Base-by-base conservation (phyloP, 2,329 filamentous ascomycete species). In the Rhinocladiella similis region DNA sequence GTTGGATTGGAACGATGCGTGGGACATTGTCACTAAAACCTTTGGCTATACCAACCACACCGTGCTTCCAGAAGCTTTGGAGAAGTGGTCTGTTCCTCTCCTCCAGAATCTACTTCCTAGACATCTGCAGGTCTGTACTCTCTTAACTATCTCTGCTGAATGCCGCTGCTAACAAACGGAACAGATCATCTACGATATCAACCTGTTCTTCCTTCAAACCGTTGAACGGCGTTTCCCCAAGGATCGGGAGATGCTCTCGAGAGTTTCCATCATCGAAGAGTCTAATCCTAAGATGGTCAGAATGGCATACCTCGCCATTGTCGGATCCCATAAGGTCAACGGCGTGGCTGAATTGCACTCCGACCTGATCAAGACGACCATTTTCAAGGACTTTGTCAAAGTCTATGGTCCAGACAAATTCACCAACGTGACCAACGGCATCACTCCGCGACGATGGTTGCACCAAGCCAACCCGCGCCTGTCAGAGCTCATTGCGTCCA, bases 1-100 rank as follows among this genome's bases (percentile, higher is more conserved):
- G 4, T 83, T 99, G 5, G 88, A 93, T 19, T 99, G 94, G 94
- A 89, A 96, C 65, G 83, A 89, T 65, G 92, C 92, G 1, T 99
- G 94, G 94, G 80, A 78, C 50, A 94, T 91, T 64, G 88, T 91
- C 27, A 84, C 81, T 22, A 78, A 80, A 57, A 91, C 84, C 1
- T 99, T 99, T 69, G 91, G 93, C 63, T 99, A 99, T 78, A 97
- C 94, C 63, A 99, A 99, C 76, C 94, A 99, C 76, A 99, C 94
- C 0, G 94, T 99, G 53, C 85, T 99, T 49, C 93, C 94, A 0
- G 94, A 99, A 74, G 94, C 94, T 22, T 78, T 97, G 46, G 94
- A 99, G 83, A 99, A 97, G 77, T 99, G 94, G 94, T 92, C 93
- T 1, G 93, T 99, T 35, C 89, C 90, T 45, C 78, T 99, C 57